Evolutionary conservation across 495 filamentous ascomycete genomes (phyloP), one percentile per base, ranked within the genome.

Genomic region (Xylaria scruposa): DNA sequence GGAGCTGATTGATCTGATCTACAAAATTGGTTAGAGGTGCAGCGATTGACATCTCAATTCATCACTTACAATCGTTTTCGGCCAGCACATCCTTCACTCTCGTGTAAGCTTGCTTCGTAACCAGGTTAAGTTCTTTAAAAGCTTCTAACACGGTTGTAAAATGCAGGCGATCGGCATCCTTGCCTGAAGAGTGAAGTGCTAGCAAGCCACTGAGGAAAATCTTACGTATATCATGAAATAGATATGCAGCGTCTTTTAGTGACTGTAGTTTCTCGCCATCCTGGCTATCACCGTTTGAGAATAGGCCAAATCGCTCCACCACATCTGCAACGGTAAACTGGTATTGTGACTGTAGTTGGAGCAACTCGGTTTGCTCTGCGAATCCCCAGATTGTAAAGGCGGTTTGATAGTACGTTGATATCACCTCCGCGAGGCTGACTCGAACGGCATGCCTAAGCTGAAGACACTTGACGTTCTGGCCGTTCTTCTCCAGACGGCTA

Each of bases 191-290:
- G 75, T 95, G 91, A 19, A 97, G 86, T 9, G 96, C 93, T 67
- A 99, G 84, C 44, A 99, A 84, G 42, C 91, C 93, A 79, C 95
- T 97, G 0, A 98, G 80, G 49, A 96, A 89, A 68, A 97, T 87
- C 78, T 95, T 94, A 69, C 95, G 87, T 42, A 93, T 86, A 29
- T 90, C 92, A 74, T 94, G 91, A 38, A 97, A 87, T 65, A 94
- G 90, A 69, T 93, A 90, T 54, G 95, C 90, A 0, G 92, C 85
- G 70, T 92, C 90, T 69, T 95, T 94, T 12, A 98, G 86, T 31
- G 88, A 87, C 58, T 91, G 92, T 19, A 99, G 81, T 5, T 93
- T 93, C 77, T 97, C 93, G 24, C 86, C 79, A 69, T 95, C 91
- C 44, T 97, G 91, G 72, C 88, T 85, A 40, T 91, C 88, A 42